Percentiles rank a stretch among this genome's conserved stretches.
These are phyloP conservation scores for Fusarium heterosporum DNA, from an alignment of 2,329 filamentous ascomycete species.

Conservation along the genomic window DNA sequence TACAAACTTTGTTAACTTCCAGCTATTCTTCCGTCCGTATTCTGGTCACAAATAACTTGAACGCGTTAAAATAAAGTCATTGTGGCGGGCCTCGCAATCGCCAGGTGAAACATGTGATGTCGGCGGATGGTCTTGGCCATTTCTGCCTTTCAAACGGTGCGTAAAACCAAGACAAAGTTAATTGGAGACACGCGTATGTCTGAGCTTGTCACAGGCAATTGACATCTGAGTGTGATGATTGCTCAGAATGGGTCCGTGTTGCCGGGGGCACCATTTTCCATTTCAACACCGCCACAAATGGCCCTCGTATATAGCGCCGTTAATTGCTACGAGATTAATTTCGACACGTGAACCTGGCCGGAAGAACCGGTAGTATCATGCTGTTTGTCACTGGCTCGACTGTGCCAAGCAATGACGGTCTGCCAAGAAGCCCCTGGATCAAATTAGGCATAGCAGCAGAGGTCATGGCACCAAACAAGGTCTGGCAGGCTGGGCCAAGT, in stretches of 20 bases:
- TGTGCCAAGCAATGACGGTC: constrained; percentile 30
- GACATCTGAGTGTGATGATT: neutral
- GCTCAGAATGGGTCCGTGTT: constrained; percentile 2
- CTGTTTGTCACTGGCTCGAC: neutral
- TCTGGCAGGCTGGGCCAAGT: constrained; percentile 13
- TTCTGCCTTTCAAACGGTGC: constrained; percentile 11
- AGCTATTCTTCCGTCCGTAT: too few species aligned
- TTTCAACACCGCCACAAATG: neutral
- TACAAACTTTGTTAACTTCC: too few species aligned
- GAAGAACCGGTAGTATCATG: constrained; percentile 24
- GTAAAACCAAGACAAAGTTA: constrained; percentile 20
- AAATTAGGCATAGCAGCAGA: constrained; percentile 25
- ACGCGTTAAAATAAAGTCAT: constrained; percentile 1
- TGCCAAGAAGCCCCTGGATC: constrained; percentile 36
- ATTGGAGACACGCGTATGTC: constrained; percentile 22
- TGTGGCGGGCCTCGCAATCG: neutral
- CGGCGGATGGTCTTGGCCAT: constrained; percentile 10
- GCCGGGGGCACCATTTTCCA: neutral
- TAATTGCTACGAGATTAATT: neutral
- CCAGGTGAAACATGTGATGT: constrained; percentile 21
- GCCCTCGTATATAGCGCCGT: neutral
- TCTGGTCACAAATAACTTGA: neutral
- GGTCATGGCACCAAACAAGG: neutral
- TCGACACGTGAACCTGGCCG: neutral
- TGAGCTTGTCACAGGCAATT: constrained; percentile 13